These are phyloP conservation scores for Lophiotrema nucula DNA, from an alignment of 495 filamentous ascomycete species.

Conservation along the genomic window DNA sequence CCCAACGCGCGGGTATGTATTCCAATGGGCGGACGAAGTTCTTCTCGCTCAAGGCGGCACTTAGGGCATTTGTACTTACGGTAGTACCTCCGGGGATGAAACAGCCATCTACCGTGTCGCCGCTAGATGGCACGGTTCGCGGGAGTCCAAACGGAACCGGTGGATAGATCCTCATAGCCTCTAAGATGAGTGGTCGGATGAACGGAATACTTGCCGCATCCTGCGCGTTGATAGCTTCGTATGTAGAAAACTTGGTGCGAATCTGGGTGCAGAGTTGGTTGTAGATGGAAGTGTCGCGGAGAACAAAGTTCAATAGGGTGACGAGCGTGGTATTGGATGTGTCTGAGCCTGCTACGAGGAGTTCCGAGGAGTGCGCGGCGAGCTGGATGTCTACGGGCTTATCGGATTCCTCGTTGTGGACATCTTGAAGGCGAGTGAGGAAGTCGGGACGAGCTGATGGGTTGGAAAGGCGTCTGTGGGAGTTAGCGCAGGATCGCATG, in stretches of 20 bases:
- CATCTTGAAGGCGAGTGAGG: not conserved
- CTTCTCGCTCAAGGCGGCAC: not conserved
- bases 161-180: conserved; percentile 2
- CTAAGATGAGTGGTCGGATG: not conserved
- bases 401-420: too few relatives aligned
- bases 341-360: not conserved
- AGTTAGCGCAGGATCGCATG: not conserved
- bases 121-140: not conserved
- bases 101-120: conserved; percentile 1
- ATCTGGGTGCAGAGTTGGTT: not conserved
- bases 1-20: conserved; percentile 3
- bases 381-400: not conserved
- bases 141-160: not conserved
- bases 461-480: not conserved
- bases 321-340: not conserved
- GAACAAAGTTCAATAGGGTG: not conserved
- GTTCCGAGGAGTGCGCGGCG: not conserved
- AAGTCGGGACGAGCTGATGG: not conserved
- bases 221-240: not conserved
- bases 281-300: not conserved
- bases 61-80: not conserved
- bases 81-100: conserved; percentile 3
- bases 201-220: not conserved
- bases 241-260: not conserved
- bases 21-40: not conserved